These are phyloP conservation scores for Glaciozyma antarctica DNA, from an alignment of 768 basidiomycete genomes.

Conservation along the genomic window DNA sequence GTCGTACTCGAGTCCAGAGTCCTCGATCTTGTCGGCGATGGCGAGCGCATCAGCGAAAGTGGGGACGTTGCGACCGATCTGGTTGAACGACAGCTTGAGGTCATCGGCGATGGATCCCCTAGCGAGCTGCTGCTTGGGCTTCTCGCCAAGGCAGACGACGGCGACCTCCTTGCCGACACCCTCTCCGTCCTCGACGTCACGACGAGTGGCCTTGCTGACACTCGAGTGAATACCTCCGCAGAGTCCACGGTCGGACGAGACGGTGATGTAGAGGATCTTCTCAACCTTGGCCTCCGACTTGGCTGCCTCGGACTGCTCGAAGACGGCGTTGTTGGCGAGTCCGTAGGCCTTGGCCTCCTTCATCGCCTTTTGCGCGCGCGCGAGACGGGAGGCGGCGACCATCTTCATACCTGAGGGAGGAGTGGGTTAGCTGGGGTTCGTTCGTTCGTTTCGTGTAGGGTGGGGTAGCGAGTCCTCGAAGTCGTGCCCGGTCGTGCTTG, in stretches of 20 bases:
- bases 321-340: constrained; percentile 61
- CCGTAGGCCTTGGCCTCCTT: constrained; percentile 84
- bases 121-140: constrained; percentile 83
- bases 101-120: constrained; percentile 54
- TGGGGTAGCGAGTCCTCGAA: no score
- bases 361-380: constrained; percentile 93
- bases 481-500: not conserved
- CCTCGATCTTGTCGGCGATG: constrained; percentile 84
- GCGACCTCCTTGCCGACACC: constrained; percentile 46
- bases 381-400: constrained; percentile 94
- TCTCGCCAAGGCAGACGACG: constrained; percentile 88
- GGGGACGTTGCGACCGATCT: constrained; percentile 93
- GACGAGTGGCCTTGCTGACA: constrained; percentile 78
- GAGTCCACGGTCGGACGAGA: constrained; percentile 97
- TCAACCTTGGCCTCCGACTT: constrained; percentile 47
- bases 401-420: constrained; percentile 41
- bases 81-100: constrained; percentile 82
- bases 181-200: constrained; percentile 49
- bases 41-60: constrained; percentile 92
- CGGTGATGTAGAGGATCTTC: constrained; percentile 76
- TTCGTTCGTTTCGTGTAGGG: no score
- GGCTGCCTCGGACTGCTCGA: constrained; percentile 64
- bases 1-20: constrained; percentile 77
- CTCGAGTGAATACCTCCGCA: constrained; percentile 99
- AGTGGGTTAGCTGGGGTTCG: no score